phyloP scores from a whole-genome alignment of 495 filamentous ascomycete species.

The Penicillium crystallinum region DNA sequence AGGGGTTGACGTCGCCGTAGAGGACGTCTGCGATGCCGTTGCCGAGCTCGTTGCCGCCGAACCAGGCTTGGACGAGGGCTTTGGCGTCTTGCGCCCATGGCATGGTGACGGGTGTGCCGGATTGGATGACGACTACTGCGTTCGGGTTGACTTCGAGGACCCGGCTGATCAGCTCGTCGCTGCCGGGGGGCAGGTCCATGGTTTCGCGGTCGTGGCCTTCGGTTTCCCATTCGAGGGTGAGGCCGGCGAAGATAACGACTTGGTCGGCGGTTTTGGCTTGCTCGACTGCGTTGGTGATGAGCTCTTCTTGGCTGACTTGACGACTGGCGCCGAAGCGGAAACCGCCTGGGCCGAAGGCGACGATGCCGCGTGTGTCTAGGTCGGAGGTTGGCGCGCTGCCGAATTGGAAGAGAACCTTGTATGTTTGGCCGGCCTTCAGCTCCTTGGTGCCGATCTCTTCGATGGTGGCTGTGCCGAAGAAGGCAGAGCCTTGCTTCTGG shows the following conservation, averaged over 20 bases:
- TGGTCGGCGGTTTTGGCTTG: slow-evolving; percentile 63
- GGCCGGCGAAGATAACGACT: slow-evolving; percentile 72
- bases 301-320: slow-evolving; percentile 60
- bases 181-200: slow-evolving; percentile 77
- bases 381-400: slow-evolving; percentile 59
- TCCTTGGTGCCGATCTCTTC: slow-evolving; percentile 54
- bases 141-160: slow-evolving; percentile 67
- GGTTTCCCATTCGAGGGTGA: slow-evolving; percentile 84
- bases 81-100: slow-evolving; percentile 67
- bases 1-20: slow-evolving; percentile 52
- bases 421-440: slow-evolving; percentile 55
- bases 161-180: slow-evolving; percentile 67
- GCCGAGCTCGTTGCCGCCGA: slow-evolving; percentile 62
- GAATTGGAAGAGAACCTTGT: slow-evolving; percentile 59
- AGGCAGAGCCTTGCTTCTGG: slow-evolving; percentile 54
- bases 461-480: slow-evolving; percentile 57
- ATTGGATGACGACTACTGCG: slow-evolving; percentile 76
- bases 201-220: slow-evolving; percentile 80
- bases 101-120: slow-evolving; percentile 81
- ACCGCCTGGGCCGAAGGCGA: slow-evolving; percentile 61
- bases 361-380: slow-evolving; percentile 46
- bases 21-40: slow-evolving; percentile 58
- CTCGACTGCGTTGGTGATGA: slow-evolving; percentile 57
- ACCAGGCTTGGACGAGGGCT: slow-evolving; percentile 72
- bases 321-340: slow-evolving; percentile 74